Conservation (phyloP, 2,329 filamentous ascomycete species). For the Aspergillus clavatus region DNA sequence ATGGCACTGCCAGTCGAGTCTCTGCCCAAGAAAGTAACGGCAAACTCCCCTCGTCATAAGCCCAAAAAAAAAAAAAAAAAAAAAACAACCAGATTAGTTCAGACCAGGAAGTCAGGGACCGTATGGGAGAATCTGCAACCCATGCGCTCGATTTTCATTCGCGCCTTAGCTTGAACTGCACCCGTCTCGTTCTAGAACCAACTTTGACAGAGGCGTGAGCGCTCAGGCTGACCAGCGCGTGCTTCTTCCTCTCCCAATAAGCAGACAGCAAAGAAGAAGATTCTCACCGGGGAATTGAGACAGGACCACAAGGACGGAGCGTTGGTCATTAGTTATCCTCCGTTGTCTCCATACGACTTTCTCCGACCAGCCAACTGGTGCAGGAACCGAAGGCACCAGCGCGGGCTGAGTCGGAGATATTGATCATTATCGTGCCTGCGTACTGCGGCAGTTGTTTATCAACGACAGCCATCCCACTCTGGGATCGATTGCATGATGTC, state of each 20-base stretch:
- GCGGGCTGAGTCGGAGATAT: constrained; percentile 1
- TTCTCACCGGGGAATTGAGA: not conserved
- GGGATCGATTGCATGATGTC: no score
- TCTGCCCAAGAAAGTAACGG: not conserved
- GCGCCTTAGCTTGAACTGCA: not conserved
- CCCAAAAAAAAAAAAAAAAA: not conserved
- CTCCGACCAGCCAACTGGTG: not conserved
- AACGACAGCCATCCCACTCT: no score
- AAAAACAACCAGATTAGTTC: no score
- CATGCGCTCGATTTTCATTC: not conserved
- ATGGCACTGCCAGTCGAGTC: not conserved
- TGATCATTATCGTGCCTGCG: not conserved
- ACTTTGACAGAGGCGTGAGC: not conserved
- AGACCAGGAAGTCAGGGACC: no score
- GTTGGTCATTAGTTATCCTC: no score
- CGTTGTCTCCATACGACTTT: not conserved
- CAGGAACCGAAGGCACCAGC: not conserved
- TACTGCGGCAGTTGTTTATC: no score
- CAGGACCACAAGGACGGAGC: no score
- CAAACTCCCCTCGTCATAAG: not conserved
- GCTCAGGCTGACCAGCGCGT: not conserved
- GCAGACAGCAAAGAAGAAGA: not conserved
- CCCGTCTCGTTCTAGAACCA: constrained; percentile 5
- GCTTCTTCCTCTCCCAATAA: not conserved
- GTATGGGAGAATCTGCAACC: no score